These are phyloP conservation scores for Lachnum nothofagi DNA, from an alignment of 2,329 filamentous ascomycete genomes.

Conservation along the genomic window DNA sequence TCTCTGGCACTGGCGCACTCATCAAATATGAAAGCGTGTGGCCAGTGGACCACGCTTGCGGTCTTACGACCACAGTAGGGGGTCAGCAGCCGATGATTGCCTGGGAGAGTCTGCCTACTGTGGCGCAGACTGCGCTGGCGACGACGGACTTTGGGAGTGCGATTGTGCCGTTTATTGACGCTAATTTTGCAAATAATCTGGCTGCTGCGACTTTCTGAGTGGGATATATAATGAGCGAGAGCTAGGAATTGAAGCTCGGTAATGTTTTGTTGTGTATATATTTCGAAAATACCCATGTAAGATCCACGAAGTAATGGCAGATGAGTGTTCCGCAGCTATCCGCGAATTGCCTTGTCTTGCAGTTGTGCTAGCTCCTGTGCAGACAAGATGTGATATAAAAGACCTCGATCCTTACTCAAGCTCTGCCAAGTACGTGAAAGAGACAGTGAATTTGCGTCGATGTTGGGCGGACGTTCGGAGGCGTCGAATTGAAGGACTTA, in stretches of 20 bases:
- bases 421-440: too few species aligned
- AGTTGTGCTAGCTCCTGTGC: too few species aligned
- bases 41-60: conserved; percentile 41
- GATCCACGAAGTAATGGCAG: too few species aligned
- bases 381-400: too few species aligned
- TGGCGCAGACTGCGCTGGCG: conserved; percentile 34
- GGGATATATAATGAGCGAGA: background rate
- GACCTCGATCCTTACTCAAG: too few species aligned
- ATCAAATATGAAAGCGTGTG: conserved; percentile 46
- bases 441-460: too few species aligned
- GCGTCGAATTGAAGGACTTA: too few species aligned
- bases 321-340: too few species aligned
- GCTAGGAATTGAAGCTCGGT: background rate
- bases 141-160: conserved; percentile 39
- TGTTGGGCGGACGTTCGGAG: too few species aligned
- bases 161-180: conserved; percentile 39
- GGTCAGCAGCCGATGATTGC: conserved; percentile 39
- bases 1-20: conserved; percentile 40
- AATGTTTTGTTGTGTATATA: background rate
- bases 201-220: conserved; percentile 33
- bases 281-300: background rate
- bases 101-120: conserved; percentile 40
- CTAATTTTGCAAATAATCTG: conserved; percentile 38
- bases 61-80: conserved; percentile 35
- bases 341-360: too few species aligned